Base-by-base conservation (phyloP, 805 yeast genomes). In the Kodamaea leandrae region DNA sequence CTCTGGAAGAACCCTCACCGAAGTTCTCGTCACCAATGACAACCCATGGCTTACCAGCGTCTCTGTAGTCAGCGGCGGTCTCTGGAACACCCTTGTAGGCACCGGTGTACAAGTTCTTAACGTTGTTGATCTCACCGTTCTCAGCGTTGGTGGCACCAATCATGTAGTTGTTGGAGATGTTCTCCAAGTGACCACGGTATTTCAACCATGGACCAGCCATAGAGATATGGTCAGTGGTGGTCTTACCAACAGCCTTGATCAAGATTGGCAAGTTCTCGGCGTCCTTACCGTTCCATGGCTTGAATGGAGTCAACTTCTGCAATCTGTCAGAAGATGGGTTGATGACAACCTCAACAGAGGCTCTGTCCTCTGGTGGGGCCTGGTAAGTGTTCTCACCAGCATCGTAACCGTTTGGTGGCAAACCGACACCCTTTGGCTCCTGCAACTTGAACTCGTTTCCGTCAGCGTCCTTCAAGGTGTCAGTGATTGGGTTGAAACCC, bases 131-230 rank as follows among this genome's bases (percentile, higher is more conserved):
- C 79, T 91, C 87, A 54, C 83, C 86, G 73, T 91, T 91, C 76
- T 85, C 97, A 64, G 90, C 90, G 74, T 91, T 91, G 68, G 82
- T 90, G 55, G 98, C 98, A 78, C 99, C 99, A 78, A 91, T 91
- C 96, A 91, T 90, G 77, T 93, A 91, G 80, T 93, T 91, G 82
- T 91, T 89, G 55, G 97, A 89, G 65, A 91, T 93, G 83, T 91
- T 91, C 77, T 89, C 91, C 76, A 91, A 80, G 77, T 91, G 99
- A 74, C 99, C 99, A 80, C 97, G 87, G 91, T 91, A 91, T 78
- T 91, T 91, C 80, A 91, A 86, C 99, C 99, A 91, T 65, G 98
- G 97, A 75, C 99, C 99, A 64, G 99, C 99, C 95, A 88, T 90
- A 61, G 98, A 91, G 62, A 91, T 91, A 76, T 91, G 99, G 77